Percentiles rank a stretch among this genome's conserved stretches.
These are phyloP conservation scores for Plantago major DNA, from an alignment of 257 asterid genomes.

Conservation along the genomic window DNA sequence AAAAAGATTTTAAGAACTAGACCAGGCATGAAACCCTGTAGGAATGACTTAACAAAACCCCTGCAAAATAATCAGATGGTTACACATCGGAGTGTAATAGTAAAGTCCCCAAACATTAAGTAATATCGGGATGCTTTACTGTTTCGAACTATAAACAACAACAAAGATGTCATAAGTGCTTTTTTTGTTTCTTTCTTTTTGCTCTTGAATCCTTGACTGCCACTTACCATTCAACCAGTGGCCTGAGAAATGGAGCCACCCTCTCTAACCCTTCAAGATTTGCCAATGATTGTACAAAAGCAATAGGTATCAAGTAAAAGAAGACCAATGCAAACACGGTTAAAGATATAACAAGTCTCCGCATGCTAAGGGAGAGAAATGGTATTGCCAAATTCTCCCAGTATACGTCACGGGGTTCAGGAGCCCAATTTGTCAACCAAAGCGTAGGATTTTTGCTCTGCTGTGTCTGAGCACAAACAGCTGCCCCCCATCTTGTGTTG, in stretches of 20 bases:
- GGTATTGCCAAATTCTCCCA: constrained; percentile 88
- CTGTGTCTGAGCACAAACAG: constrained; percentile 96
- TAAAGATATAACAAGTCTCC: constrained; percentile 60
- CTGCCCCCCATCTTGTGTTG: constrained; percentile 93
- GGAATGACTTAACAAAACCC: constrained; percentile 71
- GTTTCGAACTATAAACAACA: no score
- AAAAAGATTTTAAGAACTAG: constrained; percentile 77
- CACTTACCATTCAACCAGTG: constrained; percentile 79
- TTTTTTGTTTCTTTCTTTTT: no score
- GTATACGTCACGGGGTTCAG: constrained; percentile 93
- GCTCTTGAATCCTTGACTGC: neutral
- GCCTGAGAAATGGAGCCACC: constrained; percentile 94
- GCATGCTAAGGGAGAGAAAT: constrained; percentile 68
- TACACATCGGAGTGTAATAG: neutral
- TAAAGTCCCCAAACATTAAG: neutral
- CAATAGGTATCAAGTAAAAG: constrained; percentile 98
- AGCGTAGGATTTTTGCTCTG: constrained; percentile 88
- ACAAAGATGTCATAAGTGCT: no score
- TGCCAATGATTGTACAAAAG: constrained; percentile 94
- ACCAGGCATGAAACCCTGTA: constrained; percentile 98
- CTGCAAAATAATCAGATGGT: constrained; percentile 40
- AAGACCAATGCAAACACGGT: constrained; percentile 77
- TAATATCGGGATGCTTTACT: no score
- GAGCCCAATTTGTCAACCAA: constrained; percentile 95
- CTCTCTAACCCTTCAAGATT: constrained; percentile 89